phyloP scores from a whole-genome alignment of 2,329 filamentous ascomycete genomes.

The Metarhizium guizhouense region DNA sequence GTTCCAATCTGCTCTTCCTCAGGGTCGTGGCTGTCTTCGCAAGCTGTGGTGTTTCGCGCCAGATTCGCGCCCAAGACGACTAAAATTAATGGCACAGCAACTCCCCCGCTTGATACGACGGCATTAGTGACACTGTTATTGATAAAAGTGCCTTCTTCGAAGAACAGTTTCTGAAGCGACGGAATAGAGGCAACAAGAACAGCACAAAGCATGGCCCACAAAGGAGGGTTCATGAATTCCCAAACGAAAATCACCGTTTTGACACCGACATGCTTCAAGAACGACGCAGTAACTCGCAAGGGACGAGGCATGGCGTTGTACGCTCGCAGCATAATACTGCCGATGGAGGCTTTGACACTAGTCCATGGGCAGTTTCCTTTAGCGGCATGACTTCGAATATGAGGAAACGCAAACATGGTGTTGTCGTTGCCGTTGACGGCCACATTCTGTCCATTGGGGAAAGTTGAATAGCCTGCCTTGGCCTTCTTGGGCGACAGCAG shows the following conservation, averaged over 20 bases:
- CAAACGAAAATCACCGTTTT: conserved; percentile 59
- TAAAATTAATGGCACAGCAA: conserved; percentile 89
- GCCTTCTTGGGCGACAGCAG: conserved; percentile 21
- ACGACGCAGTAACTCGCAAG: conserved; percentile 25
- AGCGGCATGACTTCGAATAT: conserved; percentile 36
- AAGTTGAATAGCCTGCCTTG: conserved; percentile 14
- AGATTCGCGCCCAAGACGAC: conserved; percentile 94
- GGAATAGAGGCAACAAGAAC: conserved; percentile 86
- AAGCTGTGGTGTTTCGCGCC: conserved; percentile 78
- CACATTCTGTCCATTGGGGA: conserved; percentile 17
- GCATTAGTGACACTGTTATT: conserved; percentile 89
- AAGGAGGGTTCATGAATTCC: conserved; percentile 96
- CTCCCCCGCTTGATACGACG: conserved; percentile 73
- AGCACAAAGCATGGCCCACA: conserved; percentile 94
- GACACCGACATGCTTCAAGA: conserved; percentile 23
- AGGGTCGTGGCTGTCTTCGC: conserved; percentile 52
- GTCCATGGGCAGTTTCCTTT: conserved; percentile 21
- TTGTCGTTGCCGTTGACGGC: conserved; percentile 19
- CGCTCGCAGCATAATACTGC: conserved; percentile 14
- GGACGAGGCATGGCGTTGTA: conserved; percentile 32
- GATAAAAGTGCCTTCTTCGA: conserved; percentile 79
- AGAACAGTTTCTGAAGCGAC: conserved; percentile 73
- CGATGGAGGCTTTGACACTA: conserved; percentile 19
- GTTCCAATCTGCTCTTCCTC: conserved; percentile 62
- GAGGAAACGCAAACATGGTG: conserved; percentile 56